These are phyloP conservation scores for Aphanomyces cochlioides DNA, from an alignment of 352 stramenopile genomes.

Conservation along the genomic window DNA sequence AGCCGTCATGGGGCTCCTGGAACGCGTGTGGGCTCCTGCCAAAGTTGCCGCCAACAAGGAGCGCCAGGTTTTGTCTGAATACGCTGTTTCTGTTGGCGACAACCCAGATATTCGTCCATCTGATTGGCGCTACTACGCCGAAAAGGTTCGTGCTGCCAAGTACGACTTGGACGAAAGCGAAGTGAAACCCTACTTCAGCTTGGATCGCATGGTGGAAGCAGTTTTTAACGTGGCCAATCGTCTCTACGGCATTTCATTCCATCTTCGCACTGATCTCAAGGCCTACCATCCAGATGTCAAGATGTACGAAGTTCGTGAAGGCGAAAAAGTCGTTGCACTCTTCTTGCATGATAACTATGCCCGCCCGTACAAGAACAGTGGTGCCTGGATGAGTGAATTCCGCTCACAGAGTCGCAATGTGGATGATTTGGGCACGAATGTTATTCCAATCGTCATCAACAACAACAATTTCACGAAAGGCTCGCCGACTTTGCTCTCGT, in stretches of 20 bases:
- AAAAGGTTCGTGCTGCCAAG: slow-evolving; percentile 51
- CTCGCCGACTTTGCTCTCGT: slow-evolving; percentile 44
- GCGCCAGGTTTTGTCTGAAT: slow-evolving; percentile 46
- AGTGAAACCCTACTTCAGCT: slow-evolving; percentile 62
- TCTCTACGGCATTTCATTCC: slow-evolving; percentile 59
- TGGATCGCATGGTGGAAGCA: slow-evolving; percentile 50
- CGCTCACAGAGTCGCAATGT: slow-evolving; percentile 47
- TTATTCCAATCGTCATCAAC: slow-evolving; percentile 58
- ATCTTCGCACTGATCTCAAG: slow-evolving; percentile 40
- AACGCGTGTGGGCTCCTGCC: slow-evolving; percentile 32
- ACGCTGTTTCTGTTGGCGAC: slow-evolving; percentile 42
- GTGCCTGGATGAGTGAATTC: slow-evolving; percentile 67
- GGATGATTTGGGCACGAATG: slow-evolving; percentile 35
- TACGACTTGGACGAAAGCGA: slow-evolving; percentile 64
- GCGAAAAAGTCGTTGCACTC: slow-evolving; percentile 41
- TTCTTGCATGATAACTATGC: slow-evolving; percentile 69
- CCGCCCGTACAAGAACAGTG: slow-evolving; percentile 43
- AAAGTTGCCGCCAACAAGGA: slow-evolving; percentile 53
- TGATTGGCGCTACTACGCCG: slow-evolving; percentile 71
- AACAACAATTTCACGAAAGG: slow-evolving; percentile 71
- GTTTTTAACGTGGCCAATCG: slow-evolving; percentile 57
- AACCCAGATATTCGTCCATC: slow-evolving; percentile 48
- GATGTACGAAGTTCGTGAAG: slow-evolving; percentile 50
- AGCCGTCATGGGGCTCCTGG: slow-evolving; percentile 49
- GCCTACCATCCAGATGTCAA: slow-evolving; percentile 63